Evolutionary conservation across 2,329 filamentous ascomycete genomes (phyloP), one percentile per base, ranked within the genome.

Genomic region (Paracoccidioides lutzii): DNA sequence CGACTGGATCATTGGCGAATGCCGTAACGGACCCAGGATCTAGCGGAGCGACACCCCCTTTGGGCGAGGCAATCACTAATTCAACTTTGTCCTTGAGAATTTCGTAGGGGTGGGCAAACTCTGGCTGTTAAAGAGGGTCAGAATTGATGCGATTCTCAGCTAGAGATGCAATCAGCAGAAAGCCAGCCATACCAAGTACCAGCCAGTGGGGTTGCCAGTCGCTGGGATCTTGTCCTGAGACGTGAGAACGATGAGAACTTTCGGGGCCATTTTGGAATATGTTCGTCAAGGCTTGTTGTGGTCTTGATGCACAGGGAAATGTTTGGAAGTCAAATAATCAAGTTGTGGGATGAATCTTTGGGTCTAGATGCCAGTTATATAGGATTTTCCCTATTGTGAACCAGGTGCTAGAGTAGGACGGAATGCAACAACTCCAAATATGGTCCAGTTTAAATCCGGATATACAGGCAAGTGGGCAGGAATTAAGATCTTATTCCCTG

Each of bases 231-330:
- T 69, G 60, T 69, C 68, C 67, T 80, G 76, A 58, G 83, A 88
- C 60, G 82, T 86, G 59, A 88, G 80, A 57, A 89, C 81, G 68
- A 88, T 72, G 72, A 89, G 83, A 60, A 88, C 72, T 68, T 84
- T 85, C 42, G 76, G 76, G 4, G 69, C 59, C 60, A 61, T 61
- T 54, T 28, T 35, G 30, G 30, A 40, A 14, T n/a, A 33, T 32
- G 30, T 33, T 46, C 5, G 7, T 10, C 5, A 9, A 12, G 10
- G 44, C 8, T 46, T 46, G 44, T 30, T 14, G 41, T 3, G 28
- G 14, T 32, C 32, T 45, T 43, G 15, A 6, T 9, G 28, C 14
- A 43, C 4, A 32, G 37, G 3, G 8, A 35, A 8, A 37, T 33
- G 12, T n/a, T 44, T 42, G 46, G 37, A 35, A 35, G 46, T 35